Percentiles rank a stretch among this genome's conserved stretches.
These are phyloP conservation scores for Pseudozyma hubeiensis DNA, from an alignment of 1,284 basidiomycete genomes.

Conservation along the genomic window DNA sequence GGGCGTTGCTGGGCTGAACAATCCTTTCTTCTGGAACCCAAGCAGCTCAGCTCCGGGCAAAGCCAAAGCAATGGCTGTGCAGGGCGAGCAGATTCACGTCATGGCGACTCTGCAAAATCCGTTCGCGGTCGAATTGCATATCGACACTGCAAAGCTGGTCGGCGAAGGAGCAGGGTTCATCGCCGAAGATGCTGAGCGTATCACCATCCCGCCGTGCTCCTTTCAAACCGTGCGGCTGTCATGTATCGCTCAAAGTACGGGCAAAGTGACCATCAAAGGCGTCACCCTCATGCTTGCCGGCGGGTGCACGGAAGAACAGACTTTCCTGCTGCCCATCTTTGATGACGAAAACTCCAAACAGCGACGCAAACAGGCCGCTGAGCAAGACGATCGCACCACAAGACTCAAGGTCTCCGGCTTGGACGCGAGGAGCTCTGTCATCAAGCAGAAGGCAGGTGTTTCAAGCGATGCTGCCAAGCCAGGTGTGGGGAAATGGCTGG, in stretches of 20 bases:
- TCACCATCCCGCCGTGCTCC: constrained; percentile 79
- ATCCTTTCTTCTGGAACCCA: constrained; percentile 56
- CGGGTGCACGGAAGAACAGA: constrained; percentile 74
- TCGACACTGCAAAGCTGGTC: constrained; percentile 82
- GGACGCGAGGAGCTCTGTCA: constrained; percentile 72
- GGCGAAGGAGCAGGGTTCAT: constrained; percentile 81
- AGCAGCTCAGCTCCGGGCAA: constrained; percentile 11
- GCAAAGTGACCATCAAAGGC: constrained; percentile 80
- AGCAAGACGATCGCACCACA: constrained; percentile 75
- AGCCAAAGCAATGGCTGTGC: constrained; percentile 78
- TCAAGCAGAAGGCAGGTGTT: constrained; percentile 29
- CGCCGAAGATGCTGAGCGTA: constrained; percentile 72
- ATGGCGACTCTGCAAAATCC: constrained; percentile 88
- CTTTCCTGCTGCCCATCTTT: constrained; percentile 81
- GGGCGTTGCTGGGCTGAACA: constrained; percentile 35
- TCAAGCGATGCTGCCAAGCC: not conserved
- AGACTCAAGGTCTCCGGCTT: constrained; percentile 80
- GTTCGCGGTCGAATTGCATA: constrained; percentile 87
- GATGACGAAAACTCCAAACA: constrained; percentile 79
- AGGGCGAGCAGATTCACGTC: constrained; percentile 84
- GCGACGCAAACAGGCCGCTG: constrained; percentile 73
- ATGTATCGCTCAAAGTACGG: constrained; percentile 77
- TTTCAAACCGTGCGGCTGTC: constrained; percentile 80
- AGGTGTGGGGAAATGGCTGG: constrained; percentile 69
- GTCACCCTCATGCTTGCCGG: constrained; percentile 81